Evolutionary conservation across 345 rosid genomes (phyloP).

Genomic region (Brassica carinata): DNA sequence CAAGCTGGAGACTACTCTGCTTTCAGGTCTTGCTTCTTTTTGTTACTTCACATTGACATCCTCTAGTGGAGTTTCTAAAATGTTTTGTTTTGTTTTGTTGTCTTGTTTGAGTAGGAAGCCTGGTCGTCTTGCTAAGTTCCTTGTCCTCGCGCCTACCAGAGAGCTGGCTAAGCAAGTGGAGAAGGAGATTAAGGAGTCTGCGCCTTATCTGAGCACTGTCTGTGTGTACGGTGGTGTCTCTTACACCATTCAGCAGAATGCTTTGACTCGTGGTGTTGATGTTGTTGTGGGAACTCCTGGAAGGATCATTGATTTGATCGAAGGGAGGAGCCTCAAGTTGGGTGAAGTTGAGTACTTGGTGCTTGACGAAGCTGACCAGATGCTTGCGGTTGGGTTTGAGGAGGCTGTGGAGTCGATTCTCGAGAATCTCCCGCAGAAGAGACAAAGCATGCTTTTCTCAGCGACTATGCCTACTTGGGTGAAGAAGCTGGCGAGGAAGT

Average conservation of each 20-base stretch:
- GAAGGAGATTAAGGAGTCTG: slow-evolving; percentile 91
- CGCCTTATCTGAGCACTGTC: slow-evolving; percentile 76
- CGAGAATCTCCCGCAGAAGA: slow-evolving; percentile 76
- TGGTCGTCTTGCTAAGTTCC: slow-evolving; percentile 72
- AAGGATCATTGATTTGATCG: slow-evolving; percentile 82
- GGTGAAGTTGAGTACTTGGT: slow-evolving; percentile 92
- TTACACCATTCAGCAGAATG: slow-evolving; percentile 72
- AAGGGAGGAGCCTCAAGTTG: slow-evolving; percentile 71
- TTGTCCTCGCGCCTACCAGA: slow-evolving; percentile 89
- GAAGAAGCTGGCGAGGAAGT: slow-evolving; percentile 86
- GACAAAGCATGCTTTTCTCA: slow-evolving; percentile 99
- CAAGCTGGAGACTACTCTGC: slow-evolving; percentile 48
- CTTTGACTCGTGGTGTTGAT: slow-evolving; percentile 89
- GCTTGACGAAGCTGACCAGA: slow-evolving; percentile 63
- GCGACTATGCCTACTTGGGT: slow-evolving; percentile 99
- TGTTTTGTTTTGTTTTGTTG: background rate
- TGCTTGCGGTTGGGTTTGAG: slow-evolving; percentile 1
- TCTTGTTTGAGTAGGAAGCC: slow-evolving; percentile 49
- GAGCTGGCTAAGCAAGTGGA: slow-evolving; percentile 97
- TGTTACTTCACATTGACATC: background rate
- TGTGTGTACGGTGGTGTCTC: slow-evolving; percentile 99
- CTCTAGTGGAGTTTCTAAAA: background rate
- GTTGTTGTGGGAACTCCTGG: slow-evolving; percentile 99
- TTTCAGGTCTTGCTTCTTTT: slow-evolving; percentile 47
- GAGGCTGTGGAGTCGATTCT: slow-evolving; percentile 46